Base-by-base conservation (phyloP, 805 yeast genomes). In the Candida ortonii region DNA sequence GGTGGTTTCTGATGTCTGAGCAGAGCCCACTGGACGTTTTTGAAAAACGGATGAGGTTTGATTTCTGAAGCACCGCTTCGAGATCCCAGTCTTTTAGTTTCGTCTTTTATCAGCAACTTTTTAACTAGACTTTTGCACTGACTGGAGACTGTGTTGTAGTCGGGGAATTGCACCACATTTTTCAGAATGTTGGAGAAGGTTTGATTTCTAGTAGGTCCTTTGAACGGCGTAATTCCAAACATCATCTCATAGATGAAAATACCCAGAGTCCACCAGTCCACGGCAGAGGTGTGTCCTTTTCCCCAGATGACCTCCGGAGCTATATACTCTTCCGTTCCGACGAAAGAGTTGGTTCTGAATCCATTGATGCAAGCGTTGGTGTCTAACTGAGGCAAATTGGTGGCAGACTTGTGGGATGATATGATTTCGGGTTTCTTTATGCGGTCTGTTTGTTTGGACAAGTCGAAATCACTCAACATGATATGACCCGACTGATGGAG, bases 221-320 rank as follows among this genome's bases (percentile, higher is more conserved):
- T 93, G 64, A 90, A 93, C 2, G 99, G 99, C 0, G 98, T 93
- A 7, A 87, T 84, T 1, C 97, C 97, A 59, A 78, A 89, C 15
- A 93, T 64, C 98, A 93, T 93, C 56, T 93, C 99, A 60, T 78
- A 94, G 16, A 88, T 67, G 50, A 93, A 71, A 14, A 93, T 88
- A 3, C 99, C 99, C 46, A 93, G 66, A 0, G 98, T 93, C 99
- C 99, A 93, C 98, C 98, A 93, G 60, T 93, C 99, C 12, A 93
- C 98, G 0, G 97, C 96, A 6, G 90, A 82, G 1, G 97, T 90
- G 52, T 93, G 99, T 2, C 98, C 98, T 49, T 89, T 85, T 1
- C 97, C 97, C 57, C 93, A 70, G 35, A 93, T 93, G 4, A 93
- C 98, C 54, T 93, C 99, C 0, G 99, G 99, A 0, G 99, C 97